Evolutionary conservation across 1,139 yeast genomes (phyloP).

Genomic region (Geotrichum siamense): DNA sequence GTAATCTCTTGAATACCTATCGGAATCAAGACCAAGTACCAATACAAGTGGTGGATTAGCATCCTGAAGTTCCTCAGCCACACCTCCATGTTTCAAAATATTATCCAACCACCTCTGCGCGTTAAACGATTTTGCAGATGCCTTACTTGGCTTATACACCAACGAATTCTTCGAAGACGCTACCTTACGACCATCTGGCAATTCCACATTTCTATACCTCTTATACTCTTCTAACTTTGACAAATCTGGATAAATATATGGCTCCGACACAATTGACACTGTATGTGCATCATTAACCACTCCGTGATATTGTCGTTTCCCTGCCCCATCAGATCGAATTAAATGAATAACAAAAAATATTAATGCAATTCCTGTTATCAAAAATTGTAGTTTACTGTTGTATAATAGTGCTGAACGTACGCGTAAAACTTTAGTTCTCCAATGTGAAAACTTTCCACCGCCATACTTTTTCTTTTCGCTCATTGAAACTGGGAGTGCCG

Average conservation of each 20-base stretch:
- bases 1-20: constrained; percentile 24
- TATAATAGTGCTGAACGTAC: constrained; percentile 8
- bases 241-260: constrained; percentile 28
- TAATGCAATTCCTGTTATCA: constrained; percentile 7
- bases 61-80: constrained; percentile 10
- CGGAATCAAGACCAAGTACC: constrained; percentile 29
- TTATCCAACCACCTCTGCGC: constrained; percentile 7
- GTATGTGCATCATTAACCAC: constrained; percentile 26
- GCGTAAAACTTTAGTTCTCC: constrained; percentile 3
- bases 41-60: constrained; percentile 22
- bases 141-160: constrained; percentile 19
- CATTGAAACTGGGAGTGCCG: constrained; percentile 23
- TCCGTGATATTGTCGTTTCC: constrained; percentile 8
- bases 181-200: constrained; percentile 25
- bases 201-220: constrained; percentile 26
- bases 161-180: constrained; percentile 25
- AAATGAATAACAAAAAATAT: constrained; percentile 1
- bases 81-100: constrained; percentile 2
- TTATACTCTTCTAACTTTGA: constrained; percentile 27
- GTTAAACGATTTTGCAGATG: constrained; percentile 8
- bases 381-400: constrained; percentile 13
- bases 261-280: constrained; percentile 20
- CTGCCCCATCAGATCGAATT: neutral
- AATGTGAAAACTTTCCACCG: constrained; percentile 1
- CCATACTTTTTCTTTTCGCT: constrained; percentile 14